Evolutionary conservation across 139 green algal genomes (phyloP).

Genomic region (Desmodesmus armatus): DNA sequence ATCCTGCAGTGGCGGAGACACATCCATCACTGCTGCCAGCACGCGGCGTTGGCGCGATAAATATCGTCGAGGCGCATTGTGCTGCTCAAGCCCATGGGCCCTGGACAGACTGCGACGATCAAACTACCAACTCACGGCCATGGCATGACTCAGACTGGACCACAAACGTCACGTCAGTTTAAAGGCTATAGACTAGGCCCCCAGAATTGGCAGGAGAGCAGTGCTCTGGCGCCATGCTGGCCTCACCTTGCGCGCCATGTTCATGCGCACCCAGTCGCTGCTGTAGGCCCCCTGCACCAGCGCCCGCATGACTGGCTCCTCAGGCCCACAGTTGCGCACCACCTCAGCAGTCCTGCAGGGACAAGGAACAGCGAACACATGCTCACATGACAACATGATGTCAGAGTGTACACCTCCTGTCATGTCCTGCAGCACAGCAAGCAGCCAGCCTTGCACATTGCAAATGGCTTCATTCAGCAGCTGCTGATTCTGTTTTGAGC

Average conservation of each 20-base stretch:
- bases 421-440: background rate
- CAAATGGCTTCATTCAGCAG: background rate
- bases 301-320: constrained; percentile 11
- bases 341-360: constrained; percentile 26
- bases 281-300: constrained; percentile 32
- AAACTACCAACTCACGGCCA: no score
- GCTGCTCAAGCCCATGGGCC: no score
- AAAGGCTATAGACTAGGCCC: no score
- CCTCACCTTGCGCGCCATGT: constrained; percentile 21
- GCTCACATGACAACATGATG: background rate
- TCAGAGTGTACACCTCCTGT: background rate
- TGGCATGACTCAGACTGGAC: no score
- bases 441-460: no score
- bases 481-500: background rate
- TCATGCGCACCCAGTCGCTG: constrained; percentile 13
- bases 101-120: no score
- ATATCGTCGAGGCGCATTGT: no score
- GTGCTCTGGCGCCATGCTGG: background rate
- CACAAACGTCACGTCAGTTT: no score
- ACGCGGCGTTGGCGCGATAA: no score
- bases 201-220: no score
- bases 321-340: constrained; percentile 29
- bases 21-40: no score
- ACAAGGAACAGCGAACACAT: background rate
- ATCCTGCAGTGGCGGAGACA: no score